phyloP scores from a whole-genome alignment of 1,139 yeast genomes.

The Maudiozyma humilis region DNA sequence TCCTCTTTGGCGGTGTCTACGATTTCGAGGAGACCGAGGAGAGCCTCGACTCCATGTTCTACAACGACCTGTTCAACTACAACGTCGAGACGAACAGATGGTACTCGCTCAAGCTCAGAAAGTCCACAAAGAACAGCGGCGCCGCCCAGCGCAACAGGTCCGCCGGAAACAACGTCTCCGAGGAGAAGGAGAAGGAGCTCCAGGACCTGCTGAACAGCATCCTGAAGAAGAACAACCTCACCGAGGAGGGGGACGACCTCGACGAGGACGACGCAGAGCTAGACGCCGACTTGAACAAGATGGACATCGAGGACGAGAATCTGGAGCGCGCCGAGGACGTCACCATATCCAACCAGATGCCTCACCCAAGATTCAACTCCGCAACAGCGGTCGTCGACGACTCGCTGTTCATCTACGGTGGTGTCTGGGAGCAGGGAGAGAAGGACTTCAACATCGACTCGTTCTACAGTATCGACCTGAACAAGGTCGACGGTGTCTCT shows the following conservation, averaged over 20 bases:
- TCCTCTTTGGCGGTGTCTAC: conserved; percentile 90
- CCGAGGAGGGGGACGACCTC: conserved; percentile 47
- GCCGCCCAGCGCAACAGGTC: conserved; percentile 26
- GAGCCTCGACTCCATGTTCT: conserved; percentile 74
- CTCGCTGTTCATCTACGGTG: conserved; percentile 78
- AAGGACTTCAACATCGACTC: conserved; percentile 78
- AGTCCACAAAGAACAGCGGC: conserved; percentile 35
- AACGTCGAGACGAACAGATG: conserved; percentile 84
- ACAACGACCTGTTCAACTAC: conserved; percentile 71
- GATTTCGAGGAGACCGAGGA: conserved; percentile 96
- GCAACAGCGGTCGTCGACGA: conserved; percentile 83
- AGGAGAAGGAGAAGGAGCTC: conserved; percentile 65
- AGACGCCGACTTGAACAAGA: conserved; percentile 2
- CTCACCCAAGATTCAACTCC: conserved; percentile 87
- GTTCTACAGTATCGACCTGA: conserved; percentile 76
- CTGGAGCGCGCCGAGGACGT: conserved; percentile 34
- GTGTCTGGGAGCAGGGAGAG: conserved; percentile 83
- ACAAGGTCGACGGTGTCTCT: conserved; percentile 78
- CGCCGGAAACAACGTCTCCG: conserved; percentile 16
- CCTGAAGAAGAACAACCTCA: conserved; percentile 61
- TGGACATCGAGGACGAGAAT: conserved; percentile 27
- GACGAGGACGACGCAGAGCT: conserved; percentile 38
- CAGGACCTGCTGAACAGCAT: conserved; percentile 73
- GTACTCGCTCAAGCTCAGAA: conserved; percentile 65
- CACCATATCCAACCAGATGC: conserved; percentile 54